Evolutionary conservation across 192 early-diverging fungal genomes (phyloP).

Genomic region (Chytriomyces sp.): DNA sequence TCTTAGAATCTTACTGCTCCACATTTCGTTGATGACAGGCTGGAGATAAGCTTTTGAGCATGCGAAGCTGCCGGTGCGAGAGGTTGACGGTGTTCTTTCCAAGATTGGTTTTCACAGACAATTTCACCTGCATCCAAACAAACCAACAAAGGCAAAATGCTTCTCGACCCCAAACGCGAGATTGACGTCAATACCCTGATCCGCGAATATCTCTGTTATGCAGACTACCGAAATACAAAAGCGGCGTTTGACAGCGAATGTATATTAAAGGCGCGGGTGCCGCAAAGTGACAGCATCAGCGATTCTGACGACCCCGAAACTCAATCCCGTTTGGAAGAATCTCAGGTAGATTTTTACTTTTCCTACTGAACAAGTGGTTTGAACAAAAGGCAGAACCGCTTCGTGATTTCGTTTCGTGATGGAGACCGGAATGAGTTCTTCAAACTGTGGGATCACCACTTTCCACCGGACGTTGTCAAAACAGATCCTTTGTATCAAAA

Average conservation of each 20-base stretch:
- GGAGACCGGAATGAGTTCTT: constrained; percentile 53
- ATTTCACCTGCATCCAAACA: constrained; percentile 2
- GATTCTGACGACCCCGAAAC: constrained; percentile 4
- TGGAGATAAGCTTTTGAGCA: no score
- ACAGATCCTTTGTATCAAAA: constrained; percentile 37
- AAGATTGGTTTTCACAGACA: constrained; percentile 15
- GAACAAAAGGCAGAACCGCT: constrained; percentile 36
- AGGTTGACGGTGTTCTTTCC: no score
- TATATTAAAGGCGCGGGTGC: constrained; percentile 29
- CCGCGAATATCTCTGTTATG: constrained; percentile 42
- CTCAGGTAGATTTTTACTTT: neutral
- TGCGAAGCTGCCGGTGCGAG: no score
- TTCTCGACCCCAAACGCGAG: constrained; percentile 33
- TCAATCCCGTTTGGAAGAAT: constrained; percentile 5
- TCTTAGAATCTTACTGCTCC: no score
- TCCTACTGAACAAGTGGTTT: no score
- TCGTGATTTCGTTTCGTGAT: constrained; percentile 45
- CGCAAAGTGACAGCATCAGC: neutral
- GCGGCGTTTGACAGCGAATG: constrained; percentile 41
- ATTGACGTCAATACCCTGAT: constrained; percentile 34
- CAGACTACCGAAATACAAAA: constrained; percentile 36
- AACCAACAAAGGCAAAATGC: constrained; percentile 21
- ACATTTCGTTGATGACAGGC: no score
- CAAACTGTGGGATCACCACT: constrained; percentile 50
- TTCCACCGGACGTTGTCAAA: constrained; percentile 22